Evolutionary conservation across 2,329 filamentous ascomycete species (phyloP), one percentile per base, ranked within the genome.

Genomic region (Domatiomyces globalis): DNA sequence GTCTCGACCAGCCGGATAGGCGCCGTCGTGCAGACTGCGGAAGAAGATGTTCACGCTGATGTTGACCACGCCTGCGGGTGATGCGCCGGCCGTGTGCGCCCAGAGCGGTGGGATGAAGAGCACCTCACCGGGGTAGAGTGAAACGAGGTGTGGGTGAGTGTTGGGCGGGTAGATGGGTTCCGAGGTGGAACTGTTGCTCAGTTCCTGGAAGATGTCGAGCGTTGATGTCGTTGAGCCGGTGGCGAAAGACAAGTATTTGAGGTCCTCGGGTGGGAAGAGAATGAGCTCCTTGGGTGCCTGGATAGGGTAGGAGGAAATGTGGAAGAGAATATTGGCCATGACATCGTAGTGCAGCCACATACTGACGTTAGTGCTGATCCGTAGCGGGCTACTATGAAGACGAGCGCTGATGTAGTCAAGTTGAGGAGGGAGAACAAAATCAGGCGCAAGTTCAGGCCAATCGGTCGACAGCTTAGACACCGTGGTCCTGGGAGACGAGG

Each of bases 271-370:
- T 1, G 86, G 87, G 63, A 87, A 95, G 1, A 95, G 73, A 4
- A 87, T 67, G 52, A 94, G 73, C 25, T 77, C 76, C 63, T 92
- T 94, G 1, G 76, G 74, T 8, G 27, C n/a, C 17, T 20, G 45
- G 22, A 8, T 47, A 2, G 45, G 45, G 22, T 47, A 17, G 4
- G 88, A 87, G 39, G 71, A 69, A 49, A 94, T 75, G 63, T 95
- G 88, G 61, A 83, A 87, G 54, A 92, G 83, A 2, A 94, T 73
- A 61, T 94, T 95, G 48, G 87, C 85, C 76, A 94, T 88, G 15
- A 84, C 81, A 67, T 94, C 86, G 69, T 92, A 94, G 66, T 94
- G 87, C 29, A 94, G 73, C 88, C 89, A 95, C 78, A 95, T 85
- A 43, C 81, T 84, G 9, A 90, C 84, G 1, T 79, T 79, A 0